Evolutionary conservation across 1,284 basidiomycete genomes (phyloP), one percentile per base, ranked within the genome.

Genomic region (Ganoderma resinaceum): DNA sequence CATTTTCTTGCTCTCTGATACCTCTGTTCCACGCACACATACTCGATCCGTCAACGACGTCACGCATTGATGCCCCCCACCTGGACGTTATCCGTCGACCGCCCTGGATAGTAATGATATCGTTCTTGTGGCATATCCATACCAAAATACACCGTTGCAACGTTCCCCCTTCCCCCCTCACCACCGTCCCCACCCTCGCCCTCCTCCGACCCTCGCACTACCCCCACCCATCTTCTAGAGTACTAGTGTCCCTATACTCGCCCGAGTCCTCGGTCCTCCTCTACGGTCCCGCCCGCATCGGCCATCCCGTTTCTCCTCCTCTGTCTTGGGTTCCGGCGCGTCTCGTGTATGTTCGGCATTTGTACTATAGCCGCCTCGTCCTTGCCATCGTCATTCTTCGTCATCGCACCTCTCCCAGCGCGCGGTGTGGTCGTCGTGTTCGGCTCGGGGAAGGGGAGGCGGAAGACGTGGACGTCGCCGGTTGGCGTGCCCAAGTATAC

Each of bases 251-350:
- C n/a, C 33, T 58, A 58, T 37, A 58, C 33, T 26, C 20, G 23
- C 35, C 35, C 31, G 5, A 52, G 49, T n/a, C 57, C 35, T 35
- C n/a, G n/a, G n/a, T n/a, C 57, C 35, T 35, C 35, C 35, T 20
- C 16, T 29, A 20, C 53, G 26, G 53, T 57, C 53, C 20, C 57
- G n/a, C 31, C 14, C 20, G n/a, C 35, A 23, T 59, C 20, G 18
- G 55, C 9, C n/a, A 16, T 35, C 29, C 46, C 42, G 29, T 49
- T 16, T 43, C 43, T 26, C 1, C 23, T 68, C 31, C 35, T 42
- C n/a, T 60, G 38, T 67, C 49, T 65, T 38, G 63, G 67, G 63
- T 55, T 58, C 58, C 42, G 23, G 61, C 29, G 37, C 62, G 29
- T 62, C 61, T 69, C 29, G 35, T 66, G 67, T 53, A 62, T 42